Conservation (phyloP, 2,329 filamentous ascomycete species). For the Microcyclospora pomicola region DNA sequence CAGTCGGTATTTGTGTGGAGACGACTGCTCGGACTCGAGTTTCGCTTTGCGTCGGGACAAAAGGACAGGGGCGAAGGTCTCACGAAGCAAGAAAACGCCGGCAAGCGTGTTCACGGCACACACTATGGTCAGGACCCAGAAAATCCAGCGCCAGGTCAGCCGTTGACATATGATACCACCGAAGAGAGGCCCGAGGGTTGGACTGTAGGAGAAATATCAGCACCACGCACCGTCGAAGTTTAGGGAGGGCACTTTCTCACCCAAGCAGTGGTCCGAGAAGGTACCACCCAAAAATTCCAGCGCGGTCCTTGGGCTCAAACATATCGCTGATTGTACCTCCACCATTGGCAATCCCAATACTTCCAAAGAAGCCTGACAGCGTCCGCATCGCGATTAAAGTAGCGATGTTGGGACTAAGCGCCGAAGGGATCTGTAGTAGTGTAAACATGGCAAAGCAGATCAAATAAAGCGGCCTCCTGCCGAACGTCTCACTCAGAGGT, state of each 20-base stretch:
- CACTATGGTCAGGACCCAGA: constrained; percentile 33
- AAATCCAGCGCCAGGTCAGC: constrained; percentile 36
- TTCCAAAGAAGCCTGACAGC: constrained; percentile 37
- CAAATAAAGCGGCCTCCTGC: constrained; percentile 31
- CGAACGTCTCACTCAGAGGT: constrained; percentile 35
- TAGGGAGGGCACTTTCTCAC: constrained; percentile 15
- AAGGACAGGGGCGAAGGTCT: constrained; percentile 32
- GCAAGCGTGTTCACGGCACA: constrained; percentile 28
- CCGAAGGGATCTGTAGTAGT: constrained; percentile 34
- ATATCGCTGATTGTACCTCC: constrained; percentile 40
- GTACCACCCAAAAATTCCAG: constrained; percentile 34
- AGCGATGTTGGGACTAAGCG: constrained; percentile 33
- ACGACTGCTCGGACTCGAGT: constrained; percentile 22
- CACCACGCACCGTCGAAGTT: not conserved
- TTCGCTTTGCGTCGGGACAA: constrained; percentile 23
- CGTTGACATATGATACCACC: constrained; percentile 29
- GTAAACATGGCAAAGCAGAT: constrained; percentile 32
- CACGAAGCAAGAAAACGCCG: constrained; percentile 31
- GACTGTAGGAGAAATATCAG: not conserved
- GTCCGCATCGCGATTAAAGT: constrained; percentile 32
- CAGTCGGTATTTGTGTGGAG: constrained; percentile 28
- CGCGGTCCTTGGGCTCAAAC: constrained; percentile 33
- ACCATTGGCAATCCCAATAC: constrained; percentile 37
- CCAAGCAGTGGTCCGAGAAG: constrained; percentile 31
- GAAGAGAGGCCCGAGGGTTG: constrained; percentile 11